A percentile compares a stretch with the other conserved stretches of the same genome.
Conservation (phyloP, 1,139 yeast species). For the Protomyces gravidus region DNA sequence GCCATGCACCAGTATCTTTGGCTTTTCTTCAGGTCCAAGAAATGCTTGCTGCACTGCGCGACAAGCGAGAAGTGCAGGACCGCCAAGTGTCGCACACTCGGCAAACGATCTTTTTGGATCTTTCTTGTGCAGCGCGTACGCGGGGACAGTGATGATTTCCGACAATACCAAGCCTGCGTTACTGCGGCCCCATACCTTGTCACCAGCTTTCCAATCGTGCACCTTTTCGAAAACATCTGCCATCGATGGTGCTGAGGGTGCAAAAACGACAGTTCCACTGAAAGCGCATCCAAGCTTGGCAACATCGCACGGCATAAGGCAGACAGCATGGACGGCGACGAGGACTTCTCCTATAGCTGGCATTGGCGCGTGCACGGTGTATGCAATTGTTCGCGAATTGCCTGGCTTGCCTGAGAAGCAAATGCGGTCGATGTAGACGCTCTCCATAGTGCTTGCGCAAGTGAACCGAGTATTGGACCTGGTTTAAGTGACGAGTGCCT, state of each 20-base stretch:
- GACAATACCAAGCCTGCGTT: background rate
- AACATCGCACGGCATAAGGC: conserved; percentile 8
- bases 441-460: too few species aligned
- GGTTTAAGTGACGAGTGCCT: too few species aligned
- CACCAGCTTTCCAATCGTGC: background rate
- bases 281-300: conserved; percentile 2
- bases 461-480: too few species aligned
- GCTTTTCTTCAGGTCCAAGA: conserved; percentile 4
- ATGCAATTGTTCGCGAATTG: background rate
- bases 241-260: background rate
- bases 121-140: conserved; percentile 17
- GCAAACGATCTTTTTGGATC: conserved; percentile 15
- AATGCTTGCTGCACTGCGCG: conserved; percentile 18
- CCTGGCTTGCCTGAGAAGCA: background rate
- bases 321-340: conserved; percentile 14
- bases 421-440: too few species aligned
- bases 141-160: background rate
- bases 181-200: background rate
- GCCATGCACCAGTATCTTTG: conserved; percentile 18
- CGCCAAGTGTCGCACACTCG: conserved; percentile 17
- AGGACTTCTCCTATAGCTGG: conserved; percentile 6
- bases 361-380: background rate
- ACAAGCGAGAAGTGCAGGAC: conserved; percentile 18
- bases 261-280: conserved; percentile 15
- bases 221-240: background rate